Conservation (phyloP, 2,329 filamentous ascomycete genomes). For the Cryphonectria japonica region DNA sequence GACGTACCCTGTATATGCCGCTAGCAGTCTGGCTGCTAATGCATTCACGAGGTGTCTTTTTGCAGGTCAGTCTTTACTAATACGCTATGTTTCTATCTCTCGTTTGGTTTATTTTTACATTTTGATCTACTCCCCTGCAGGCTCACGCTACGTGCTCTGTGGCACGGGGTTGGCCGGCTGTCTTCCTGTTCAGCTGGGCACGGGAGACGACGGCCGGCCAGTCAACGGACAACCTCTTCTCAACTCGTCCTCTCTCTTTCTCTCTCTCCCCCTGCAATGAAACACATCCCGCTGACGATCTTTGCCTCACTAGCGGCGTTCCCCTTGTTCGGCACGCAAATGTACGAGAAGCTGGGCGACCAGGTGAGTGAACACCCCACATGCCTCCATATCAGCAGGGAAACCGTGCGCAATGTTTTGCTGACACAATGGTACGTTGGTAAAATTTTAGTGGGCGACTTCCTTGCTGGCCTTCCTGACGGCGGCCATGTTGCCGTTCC, state of each 20-base stretch:
- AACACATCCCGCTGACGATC: slow-evolving; percentile 10
- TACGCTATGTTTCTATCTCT: not conserved
- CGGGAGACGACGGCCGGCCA: slow-evolving; percentile 1
- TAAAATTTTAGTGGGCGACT: slow-evolving; percentile 59
- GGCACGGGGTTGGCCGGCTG: slow-evolving; percentile 18
- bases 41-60: slow-evolving; percentile 78
- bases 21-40: slow-evolving; percentile 81
- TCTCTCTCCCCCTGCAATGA: not conserved
- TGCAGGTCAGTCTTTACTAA: slow-evolving; percentile 56
- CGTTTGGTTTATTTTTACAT: not conserved
- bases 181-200: slow-evolving; percentile 32
- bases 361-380: slow-evolving; percentile 40
- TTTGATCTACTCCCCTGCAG: not conserved
- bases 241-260: slow-evolving; percentile 7
- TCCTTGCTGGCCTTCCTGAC: slow-evolving; percentile 65
- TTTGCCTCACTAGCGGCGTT: slow-evolving; percentile 62
- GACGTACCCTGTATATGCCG: slow-evolving; percentile 76
- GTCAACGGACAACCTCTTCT: not conserved
- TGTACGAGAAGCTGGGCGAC: slow-evolving; percentile 72
- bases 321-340: slow-evolving; percentile 73
- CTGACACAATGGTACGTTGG: slow-evolving; percentile 23
- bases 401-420: slow-evolving; percentile 5
- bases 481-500: slow-evolving; percentile 65
- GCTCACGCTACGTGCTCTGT: not conserved
- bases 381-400: slow-evolving; percentile 1